phyloP scores from a whole-genome alignment of 148 eudicot species.

The Rhododendron vialii region DNA sequence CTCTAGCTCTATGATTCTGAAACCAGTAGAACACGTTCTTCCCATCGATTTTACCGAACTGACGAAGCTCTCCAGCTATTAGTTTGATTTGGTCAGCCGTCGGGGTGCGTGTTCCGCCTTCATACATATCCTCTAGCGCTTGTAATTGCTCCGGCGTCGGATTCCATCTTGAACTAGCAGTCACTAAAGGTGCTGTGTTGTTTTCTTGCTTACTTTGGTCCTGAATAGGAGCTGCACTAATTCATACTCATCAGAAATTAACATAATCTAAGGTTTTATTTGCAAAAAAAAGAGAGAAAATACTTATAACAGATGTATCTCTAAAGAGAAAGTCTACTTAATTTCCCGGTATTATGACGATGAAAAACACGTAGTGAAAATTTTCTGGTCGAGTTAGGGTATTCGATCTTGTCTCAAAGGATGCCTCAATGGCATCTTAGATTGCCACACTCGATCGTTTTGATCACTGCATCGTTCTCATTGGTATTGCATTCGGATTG shows the following conservation, averaged over 20 bases:
- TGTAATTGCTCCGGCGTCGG: constrained; percentile 44
- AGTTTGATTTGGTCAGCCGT: constrained; percentile 36
- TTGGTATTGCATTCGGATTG: no score
- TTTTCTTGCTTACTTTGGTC: background rate
- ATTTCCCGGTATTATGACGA: no score
- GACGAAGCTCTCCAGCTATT: constrained; percentile 26
- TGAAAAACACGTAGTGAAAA: no score
- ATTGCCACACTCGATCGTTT: no score
- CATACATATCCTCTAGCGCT: constrained; percentile 35
- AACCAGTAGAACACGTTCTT: constrained; percentile 48
- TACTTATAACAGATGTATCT: no score
- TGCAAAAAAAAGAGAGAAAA: no score
- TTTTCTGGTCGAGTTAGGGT: no score
- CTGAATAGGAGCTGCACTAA: background rate
- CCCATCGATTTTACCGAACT: constrained; percentile 34
- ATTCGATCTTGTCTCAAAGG: no score
- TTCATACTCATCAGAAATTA: background rate
- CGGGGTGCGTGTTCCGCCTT: constrained; percentile 34
- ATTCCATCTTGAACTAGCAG: constrained; percentile 26
- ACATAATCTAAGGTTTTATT: no score
- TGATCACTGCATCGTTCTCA: no score
- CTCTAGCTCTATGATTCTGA: constrained; percentile 37
- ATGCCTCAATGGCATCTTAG: no score
- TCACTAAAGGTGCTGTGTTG: background rate
- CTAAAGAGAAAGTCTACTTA: no score